phyloP scores from a whole-genome alignment of 106 monocot genomes.

The Narthecium ossifragum region DNA sequence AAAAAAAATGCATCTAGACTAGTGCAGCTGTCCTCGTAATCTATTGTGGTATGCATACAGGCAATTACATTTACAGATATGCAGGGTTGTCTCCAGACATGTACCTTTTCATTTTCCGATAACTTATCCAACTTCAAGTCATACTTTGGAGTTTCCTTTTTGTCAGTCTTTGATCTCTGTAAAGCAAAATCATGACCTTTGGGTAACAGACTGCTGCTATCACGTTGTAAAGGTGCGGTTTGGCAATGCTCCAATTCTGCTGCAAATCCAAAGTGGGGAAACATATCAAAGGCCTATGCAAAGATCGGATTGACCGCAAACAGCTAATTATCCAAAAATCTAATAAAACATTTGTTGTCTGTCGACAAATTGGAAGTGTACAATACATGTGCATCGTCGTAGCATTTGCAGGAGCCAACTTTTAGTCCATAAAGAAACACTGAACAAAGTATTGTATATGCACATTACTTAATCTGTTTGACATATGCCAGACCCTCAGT shows the following conservation, averaged over 20 bases:
- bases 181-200: slow-evolving; percentile 33
- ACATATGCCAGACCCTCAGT: no score
- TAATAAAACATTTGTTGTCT: neutral
- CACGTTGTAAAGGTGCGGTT: slow-evolving; percentile 35
- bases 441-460: neutral
- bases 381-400: no score
- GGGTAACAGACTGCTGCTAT: slow-evolving; percentile 19
- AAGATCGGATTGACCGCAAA: neutral
- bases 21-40: neutral
- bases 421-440: neutral
- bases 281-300: neutral
- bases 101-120: slow-evolving; percentile 72
- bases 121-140: slow-evolving; percentile 65
- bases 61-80: neutral
- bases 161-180: slow-evolving; percentile 36
- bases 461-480: no score
- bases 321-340: neutral
- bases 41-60: neutral
- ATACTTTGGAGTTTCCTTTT: slow-evolving; percentile 26
- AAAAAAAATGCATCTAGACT: neutral
- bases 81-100: neutral
- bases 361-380: neutral
- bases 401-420: no score
- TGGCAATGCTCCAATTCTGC: slow-evolving; percentile 55
- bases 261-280: slow-evolving; percentile 1